Conservation (phyloP, 257 asterid genomes). For the Ajuga chamaepitys region DNA sequence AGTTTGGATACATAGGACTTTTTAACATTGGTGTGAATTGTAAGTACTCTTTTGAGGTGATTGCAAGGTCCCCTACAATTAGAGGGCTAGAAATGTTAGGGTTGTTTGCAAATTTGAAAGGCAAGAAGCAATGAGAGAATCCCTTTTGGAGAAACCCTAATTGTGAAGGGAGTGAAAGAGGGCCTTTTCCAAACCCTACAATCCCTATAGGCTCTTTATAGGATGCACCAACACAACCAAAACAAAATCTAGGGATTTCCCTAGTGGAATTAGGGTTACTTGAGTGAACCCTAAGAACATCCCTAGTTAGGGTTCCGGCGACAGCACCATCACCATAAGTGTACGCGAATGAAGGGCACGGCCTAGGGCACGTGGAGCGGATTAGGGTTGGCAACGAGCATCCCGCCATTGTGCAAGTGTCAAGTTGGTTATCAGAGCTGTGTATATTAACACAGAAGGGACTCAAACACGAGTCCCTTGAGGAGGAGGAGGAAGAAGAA, state of each 20-base stretch:
- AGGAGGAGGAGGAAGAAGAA: conserved; percentile 37
- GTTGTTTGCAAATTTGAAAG: conserved; percentile 59
- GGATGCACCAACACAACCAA: conserved; percentile 57
- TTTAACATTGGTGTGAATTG: conserved; percentile 66
- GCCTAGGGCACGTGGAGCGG: conserved; percentile 43
- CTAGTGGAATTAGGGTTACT: conserved; percentile 26
- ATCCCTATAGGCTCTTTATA: conserved; percentile 70
- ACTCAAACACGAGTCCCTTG: conserved; percentile 47
- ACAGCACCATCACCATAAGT: conserved; percentile 60
- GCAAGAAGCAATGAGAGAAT: conserved; percentile 70
- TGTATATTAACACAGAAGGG: conserved; percentile 38
- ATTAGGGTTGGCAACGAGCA: conserved; percentile 48
- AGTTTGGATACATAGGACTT: conserved; percentile 52
- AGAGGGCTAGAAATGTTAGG: conserved; percentile 67
- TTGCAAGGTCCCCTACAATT: conserved; percentile 55
- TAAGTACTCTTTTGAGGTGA: conserved; percentile 45
- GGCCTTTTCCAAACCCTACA: conserved; percentile 69
- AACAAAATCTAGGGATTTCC: conserved; percentile 39
- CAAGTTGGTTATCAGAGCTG: conserved; percentile 48
- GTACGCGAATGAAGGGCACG: conserved; percentile 78
- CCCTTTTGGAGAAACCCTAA: conserved; percentile 63
- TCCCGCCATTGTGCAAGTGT: conserved; percentile 49
- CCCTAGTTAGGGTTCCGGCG: conserved; percentile 51
- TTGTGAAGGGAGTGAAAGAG: conserved; percentile 70
- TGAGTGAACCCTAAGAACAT: conserved; percentile 40